phyloP scores from a whole-genome alignment of 1,284 basidiomycete genomes.

The Malassezia cuniculi region DNA sequence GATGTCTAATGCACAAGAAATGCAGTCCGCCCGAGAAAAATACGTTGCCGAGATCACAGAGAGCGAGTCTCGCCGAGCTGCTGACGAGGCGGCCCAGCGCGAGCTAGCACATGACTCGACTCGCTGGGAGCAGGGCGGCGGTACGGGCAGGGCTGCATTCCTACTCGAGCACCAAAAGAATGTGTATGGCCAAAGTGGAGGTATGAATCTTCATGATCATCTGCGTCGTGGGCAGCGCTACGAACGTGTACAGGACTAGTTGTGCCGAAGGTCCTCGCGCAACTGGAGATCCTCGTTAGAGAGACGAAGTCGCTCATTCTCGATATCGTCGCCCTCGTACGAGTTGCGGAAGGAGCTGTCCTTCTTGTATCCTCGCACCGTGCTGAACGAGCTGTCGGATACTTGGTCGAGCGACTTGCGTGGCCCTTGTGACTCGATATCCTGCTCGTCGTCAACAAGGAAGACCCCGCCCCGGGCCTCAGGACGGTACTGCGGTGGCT shows the following conservation, averaged over 20 bases:
- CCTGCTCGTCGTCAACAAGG: conserved; percentile 7
- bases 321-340: background rate
- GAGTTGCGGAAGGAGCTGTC: background rate
- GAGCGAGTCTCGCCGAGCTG: too few species aligned
- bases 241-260: background rate
- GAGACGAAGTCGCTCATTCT: background rate
- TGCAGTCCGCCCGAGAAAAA: conserved; percentile 54
- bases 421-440: too few species aligned
- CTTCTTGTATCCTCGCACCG: too few species aligned
- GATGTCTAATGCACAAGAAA: conserved; percentile 57
- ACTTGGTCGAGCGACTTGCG: too few species aligned
- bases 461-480: too few species aligned
- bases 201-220: conserved; percentile 25
- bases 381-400: too few species aligned
- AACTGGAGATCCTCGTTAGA: background rate
- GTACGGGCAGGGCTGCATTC: conserved; percentile 26
- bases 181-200: conserved; percentile 20
- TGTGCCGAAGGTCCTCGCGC: conserved; percentile 1
- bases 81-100: conserved; percentile 25
- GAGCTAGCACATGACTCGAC: conserved; percentile 17
- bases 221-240: conserved; percentile 20
- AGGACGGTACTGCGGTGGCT: too few species aligned
- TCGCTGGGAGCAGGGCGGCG: conserved; percentile 16
- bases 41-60: conserved; percentile 22
- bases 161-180: conserved; percentile 32